Base-by-base conservation (phyloP, 352 stramenopile species). In the Pythium monospermum region DNA sequence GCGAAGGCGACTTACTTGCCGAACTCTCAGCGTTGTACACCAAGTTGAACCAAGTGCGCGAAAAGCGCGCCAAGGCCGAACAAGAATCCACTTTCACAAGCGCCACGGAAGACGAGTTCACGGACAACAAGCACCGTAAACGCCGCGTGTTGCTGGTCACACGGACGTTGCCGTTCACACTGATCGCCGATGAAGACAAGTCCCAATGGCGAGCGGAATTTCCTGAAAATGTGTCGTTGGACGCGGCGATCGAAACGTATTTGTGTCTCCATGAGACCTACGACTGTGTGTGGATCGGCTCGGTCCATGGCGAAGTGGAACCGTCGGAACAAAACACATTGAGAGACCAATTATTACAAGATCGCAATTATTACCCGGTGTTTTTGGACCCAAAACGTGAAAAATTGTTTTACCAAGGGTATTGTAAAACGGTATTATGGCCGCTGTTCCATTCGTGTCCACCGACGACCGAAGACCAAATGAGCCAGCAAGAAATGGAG, bases 341-440 rank as follows among this genome's bases (percentile, higher is more conserved):
- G 12, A 76, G 82, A 38, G 76, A 95, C 47, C 85, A 96, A 32
- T 53, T 96, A 38, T 65, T 98, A 15, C 63, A 87, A 47, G 73
- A 88, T 30, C 96, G 97, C 60, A 92, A 91, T 27, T 96, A 93
- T 57, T 92, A 83, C 43, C 87, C 87, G 3, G 83, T 96, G n/a
- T 95, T 96, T 61, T 50, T 96, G 7, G 80, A 93, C 49, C 68
- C 85, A 15, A 91, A 93, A 53, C 66, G 84, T 22, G 83, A 95
- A 53, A 70, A 76, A 25, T 62, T 95, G 43, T 96, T 94, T 53
- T 96, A 96, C 66, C 69, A 96, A 32, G 87, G 86, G 15, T 96
- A 92, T 50, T 96, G 85, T 71, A 95, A 95, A 63, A 91, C 85
- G 0, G 77, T 96, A 36, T 72, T 96, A 58, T 96, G 87, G 87